Base-by-base conservation (phyloP, 139 green algal species). In the Coccomyxa sp. region DNA sequence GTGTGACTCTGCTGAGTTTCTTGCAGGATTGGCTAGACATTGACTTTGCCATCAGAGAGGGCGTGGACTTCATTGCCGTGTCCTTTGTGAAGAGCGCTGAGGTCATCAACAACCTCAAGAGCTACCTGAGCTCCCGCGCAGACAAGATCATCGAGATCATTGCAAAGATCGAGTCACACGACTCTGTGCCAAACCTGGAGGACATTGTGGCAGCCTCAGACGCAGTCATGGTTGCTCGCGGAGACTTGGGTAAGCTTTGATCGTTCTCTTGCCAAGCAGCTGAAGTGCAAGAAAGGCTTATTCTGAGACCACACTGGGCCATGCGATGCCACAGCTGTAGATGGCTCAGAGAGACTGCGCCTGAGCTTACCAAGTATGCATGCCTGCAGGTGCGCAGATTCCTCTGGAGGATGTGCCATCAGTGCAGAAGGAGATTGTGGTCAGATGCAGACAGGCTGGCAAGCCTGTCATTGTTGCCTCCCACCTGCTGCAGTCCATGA, bases 1-100 rank as follows among this genome's bases (percentile, higher is more conserved):
- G n/a, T n/a, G n/a, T n/a, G n/a, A n/a, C n/a, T n/a, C n/a, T n/a
- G n/a, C n/a, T n/a, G n/a, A n/a, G n/a, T n/a, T 54, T 71, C 8
- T 39, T 78, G 58, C 87, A 92, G 86, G 93, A 97, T 81, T 97
- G 93, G 93, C 81, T 88, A 8, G 92, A 97, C 85, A 95, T 97
- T 58, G 93, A 97, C 82, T 92, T 96, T 87, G 92, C 85, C 6
- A 92, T 97, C 35, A 38, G 64, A 22, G 50, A 88, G 55, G 22
- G 76, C 10, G 89, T 91, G 27, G 90, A 95, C 83, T 95, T 95
- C 80, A 90, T 95, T 75, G 88, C 88, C 14, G 77, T 95, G 33
- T 93, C 86, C 14, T 95, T 95, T 83, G 91, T 95, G 18, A 95
- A 94, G 82, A 87, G 81, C 0, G 85, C 93, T 12, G 91, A 97